These are phyloP conservation scores for Dendrobium catenatum DNA, from an alignment of 106 monocot species.

Conservation along the genomic window DNA sequence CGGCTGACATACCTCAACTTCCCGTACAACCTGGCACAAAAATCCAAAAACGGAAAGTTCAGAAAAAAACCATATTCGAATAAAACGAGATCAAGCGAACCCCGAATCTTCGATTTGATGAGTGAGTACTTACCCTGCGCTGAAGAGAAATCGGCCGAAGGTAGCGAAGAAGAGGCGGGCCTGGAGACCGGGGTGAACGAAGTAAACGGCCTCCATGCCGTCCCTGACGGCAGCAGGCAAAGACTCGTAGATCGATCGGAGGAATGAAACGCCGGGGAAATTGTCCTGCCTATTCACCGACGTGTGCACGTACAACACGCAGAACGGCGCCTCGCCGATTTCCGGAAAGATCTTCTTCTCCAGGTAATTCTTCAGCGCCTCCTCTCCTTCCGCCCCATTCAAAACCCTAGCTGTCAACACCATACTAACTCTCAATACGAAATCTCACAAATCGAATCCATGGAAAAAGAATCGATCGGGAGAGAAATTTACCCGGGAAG, in stretches of 20 bases:
- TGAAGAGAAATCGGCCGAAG: constrained; percentile 82
- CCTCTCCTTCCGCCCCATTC: constrained; percentile 29
- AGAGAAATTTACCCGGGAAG: constrained; percentile 53
- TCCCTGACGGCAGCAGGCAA: constrained; percentile 36
- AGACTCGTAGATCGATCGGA: constrained; percentile 61
- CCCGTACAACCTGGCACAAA: constrained; percentile 48
- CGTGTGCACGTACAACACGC: constrained; percentile 72
- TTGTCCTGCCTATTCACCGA: constrained; percentile 47
- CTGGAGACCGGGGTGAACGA: constrained; percentile 85
- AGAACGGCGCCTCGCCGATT: constrained; percentile 36
- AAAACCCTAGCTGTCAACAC: constrained; percentile 28
- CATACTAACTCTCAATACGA: neutral
- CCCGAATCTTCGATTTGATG: neutral
- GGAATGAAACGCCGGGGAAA: constrained; percentile 59
- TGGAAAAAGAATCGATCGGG: neutral
- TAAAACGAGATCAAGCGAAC: neutral
- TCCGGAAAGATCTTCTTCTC: constrained; percentile 51
- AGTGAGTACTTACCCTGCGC: constrained; percentile 33
- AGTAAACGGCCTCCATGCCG: constrained; percentile 54
- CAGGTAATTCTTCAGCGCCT: constrained; percentile 41
- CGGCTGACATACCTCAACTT: constrained; percentile 76
- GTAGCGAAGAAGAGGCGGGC: constrained; percentile 89
- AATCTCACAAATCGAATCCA: neutral
- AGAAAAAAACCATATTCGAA: neutral
- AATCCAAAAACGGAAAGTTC: neutral